Conservation (phyloP, 768 basidiomycete species). For the Leucosporidium scottii region DNA sequence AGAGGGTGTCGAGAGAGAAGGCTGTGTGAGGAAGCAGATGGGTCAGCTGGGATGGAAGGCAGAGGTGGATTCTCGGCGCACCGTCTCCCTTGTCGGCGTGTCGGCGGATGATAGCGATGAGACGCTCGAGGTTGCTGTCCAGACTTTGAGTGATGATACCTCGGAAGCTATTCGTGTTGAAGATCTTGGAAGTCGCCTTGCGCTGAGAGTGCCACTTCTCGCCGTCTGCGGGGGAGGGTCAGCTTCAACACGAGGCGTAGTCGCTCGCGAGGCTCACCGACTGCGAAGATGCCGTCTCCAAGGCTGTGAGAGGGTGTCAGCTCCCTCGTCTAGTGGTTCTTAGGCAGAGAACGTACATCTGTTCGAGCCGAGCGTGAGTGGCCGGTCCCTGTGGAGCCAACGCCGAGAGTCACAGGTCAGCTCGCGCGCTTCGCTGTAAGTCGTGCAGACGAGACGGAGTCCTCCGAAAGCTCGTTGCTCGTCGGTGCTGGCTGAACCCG, state of each 20-base stretch:
- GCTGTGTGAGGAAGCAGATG: neutral
- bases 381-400: too few relatives aligned
- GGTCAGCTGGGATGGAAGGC: neutral
- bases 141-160: slow-evolving; percentile 10
- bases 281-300: neutral
- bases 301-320: too few relatives aligned
- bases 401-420: too few relatives aligned
- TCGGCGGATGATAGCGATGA: slow-evolving; percentile 10
- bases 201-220: slow-evolving; percentile 9
- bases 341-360: too few relatives aligned
- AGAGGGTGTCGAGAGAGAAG: slow-evolving; percentile 19
- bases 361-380: too few relatives aligned
- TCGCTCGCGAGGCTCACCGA: neutral
- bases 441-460: too few relatives aligned
- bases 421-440: too few relatives aligned
- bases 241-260: neutral
- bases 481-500: too few relatives aligned
- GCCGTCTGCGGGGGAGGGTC: neutral
- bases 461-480: too few relatives aligned
- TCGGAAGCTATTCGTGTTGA: slow-evolving; percentile 18
- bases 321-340: too few relatives aligned
- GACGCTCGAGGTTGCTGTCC: slow-evolving; percentile 1
- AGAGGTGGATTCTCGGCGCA: neutral
- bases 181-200: slow-evolving; percentile 12
- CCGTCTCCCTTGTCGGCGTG: slow-evolving; percentile 16